Conservation (phyloP, 495 filamentous ascomycete genomes). For the Sordaria brevicollis region DNA sequence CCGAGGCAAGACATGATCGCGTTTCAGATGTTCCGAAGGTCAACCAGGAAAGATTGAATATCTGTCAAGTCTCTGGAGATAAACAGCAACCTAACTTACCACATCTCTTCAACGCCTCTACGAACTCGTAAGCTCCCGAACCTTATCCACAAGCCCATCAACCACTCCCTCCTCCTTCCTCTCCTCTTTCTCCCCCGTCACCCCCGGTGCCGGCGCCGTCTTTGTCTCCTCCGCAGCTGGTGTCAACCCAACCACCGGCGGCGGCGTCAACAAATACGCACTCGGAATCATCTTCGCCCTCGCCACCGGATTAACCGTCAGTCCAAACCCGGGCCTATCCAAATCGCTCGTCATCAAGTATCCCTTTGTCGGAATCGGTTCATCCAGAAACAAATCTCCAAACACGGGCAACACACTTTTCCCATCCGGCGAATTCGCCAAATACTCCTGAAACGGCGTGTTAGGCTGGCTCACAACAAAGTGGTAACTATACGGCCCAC, state of each 20-base stretch:
- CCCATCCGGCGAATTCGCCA: slow-evolving; percentile 84
- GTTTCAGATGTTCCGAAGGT: too few species aligned
- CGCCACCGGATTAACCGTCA: slow-evolving; percentile 75
- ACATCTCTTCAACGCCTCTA: background rate
- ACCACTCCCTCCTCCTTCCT: slow-evolving; percentile 12
- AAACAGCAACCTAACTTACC: background rate
- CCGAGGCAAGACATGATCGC: background rate
- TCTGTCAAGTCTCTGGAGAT: too few species aligned
- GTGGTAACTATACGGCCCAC: slow-evolving; percentile 88
- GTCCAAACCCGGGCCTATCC: slow-evolving; percentile 84
- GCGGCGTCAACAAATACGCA: slow-evolving; percentile 56
- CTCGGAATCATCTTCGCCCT: slow-evolving; percentile 60
- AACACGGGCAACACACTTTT: slow-evolving; percentile 84
- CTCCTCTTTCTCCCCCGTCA: slow-evolving; percentile 7
- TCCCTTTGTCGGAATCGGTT: slow-evolving; percentile 76
- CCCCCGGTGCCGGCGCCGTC: slow-evolving; percentile 2
- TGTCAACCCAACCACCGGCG: slow-evolving; percentile 50
- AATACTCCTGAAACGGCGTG: slow-evolving; percentile 88
- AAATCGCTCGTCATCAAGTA: slow-evolving; percentile 67
- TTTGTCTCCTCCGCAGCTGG: slow-evolving; percentile 20
- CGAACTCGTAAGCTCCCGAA: slow-evolving; percentile 4
- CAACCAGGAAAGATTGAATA: too few species aligned
- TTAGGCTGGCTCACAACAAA: slow-evolving; percentile 86
- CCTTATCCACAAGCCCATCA: slow-evolving; percentile 10
- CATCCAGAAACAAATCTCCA: slow-evolving; percentile 80